Conservation (phyloP, 192 early-diverging fungal species). For the Entomortierella parvispora region DNA sequence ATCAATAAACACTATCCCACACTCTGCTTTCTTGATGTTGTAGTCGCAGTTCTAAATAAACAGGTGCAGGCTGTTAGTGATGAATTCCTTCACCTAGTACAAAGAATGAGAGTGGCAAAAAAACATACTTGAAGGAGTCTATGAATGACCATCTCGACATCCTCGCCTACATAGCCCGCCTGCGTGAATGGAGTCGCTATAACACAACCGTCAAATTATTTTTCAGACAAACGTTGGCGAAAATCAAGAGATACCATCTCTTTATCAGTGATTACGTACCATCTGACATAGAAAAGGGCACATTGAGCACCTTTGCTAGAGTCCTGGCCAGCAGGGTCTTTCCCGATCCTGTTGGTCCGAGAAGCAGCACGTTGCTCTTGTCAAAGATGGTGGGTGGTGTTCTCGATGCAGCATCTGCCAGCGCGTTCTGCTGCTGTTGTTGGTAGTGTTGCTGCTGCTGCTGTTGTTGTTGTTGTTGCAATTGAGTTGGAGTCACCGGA, state of each 20-base stretch:
- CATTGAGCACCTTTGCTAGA: slow-evolving; percentile 81
- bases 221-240: too few species aligned
- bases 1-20: slow-evolving; percentile 92
- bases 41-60: slow-evolving; percentile 77
- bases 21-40: slow-evolving; percentile 84
- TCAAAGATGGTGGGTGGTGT: slow-evolving; percentile 71
- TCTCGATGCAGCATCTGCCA: slow-evolving; percentile 7
- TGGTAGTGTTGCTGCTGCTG: slow-evolving; percentile 11
- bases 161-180: slow-evolving; percentile 92
- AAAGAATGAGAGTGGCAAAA: background rate
- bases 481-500: background rate
- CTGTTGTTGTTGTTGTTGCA: slow-evolving; percentile 5
- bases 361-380: slow-evolving; percentile 86
- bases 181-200: slow-evolving; percentile 87
- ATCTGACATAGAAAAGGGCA: slow-evolving; percentile 90
- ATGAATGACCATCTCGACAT: slow-evolving; percentile 88
- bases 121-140: slow-evolving; percentile 74
- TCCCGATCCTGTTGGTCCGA: slow-evolving; percentile 87
- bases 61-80: background rate
- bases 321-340: slow-evolving; percentile 86
- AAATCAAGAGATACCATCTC: background rate
- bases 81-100: background rate
- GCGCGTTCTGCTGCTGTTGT: slow-evolving; percentile 6
- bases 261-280: slow-evolving; percentile 18
- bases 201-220: too few species aligned